Evolutionary conservation across 176 grass and related monocot species (phyloP).

Genomic region (Bromus sterilis): DNA sequence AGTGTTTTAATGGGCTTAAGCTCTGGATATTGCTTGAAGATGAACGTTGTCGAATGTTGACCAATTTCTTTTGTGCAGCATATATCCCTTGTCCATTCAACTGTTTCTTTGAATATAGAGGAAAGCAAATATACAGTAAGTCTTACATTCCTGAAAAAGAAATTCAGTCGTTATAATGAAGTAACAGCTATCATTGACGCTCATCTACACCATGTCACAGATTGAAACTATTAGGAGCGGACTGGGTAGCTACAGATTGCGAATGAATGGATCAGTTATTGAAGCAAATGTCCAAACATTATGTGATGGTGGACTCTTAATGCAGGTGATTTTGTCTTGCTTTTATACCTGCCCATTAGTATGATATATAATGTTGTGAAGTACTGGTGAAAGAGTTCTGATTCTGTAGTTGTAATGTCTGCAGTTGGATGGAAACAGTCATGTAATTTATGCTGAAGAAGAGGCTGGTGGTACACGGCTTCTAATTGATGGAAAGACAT

Average conservation of each 20-base stretch:
- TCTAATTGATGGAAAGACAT: slow-evolving; percentile 95
- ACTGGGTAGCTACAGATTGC: slow-evolving; percentile 73
- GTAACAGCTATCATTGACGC: neutral
- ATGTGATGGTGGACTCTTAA: slow-evolving; percentile 87
- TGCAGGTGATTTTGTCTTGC: slow-evolving; percentile 58
- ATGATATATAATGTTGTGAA: slow-evolving; percentile 5
- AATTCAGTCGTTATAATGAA: neutral
- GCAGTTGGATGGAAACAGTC: slow-evolving; percentile 92
- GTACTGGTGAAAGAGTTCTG: slow-evolving; percentile 1
- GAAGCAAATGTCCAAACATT: slow-evolving; percentile 85
- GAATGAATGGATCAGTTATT: slow-evolving; percentile 64
- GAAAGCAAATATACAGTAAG: slow-evolving; percentile 94
- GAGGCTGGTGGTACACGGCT: slow-evolving; percentile 89
- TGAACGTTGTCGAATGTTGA: neutral
- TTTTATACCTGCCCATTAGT: slow-evolving; percentile 7
- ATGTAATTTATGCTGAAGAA: slow-evolving; percentile 98
- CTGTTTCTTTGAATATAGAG: slow-evolving; percentile 86
- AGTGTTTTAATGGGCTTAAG: slow-evolving; percentile 25
- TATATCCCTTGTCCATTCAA: slow-evolving; percentile 93
- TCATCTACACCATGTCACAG: slow-evolving; percentile 35
- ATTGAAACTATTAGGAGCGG: slow-evolving; percentile 73
- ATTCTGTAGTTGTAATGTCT: slow-evolving; percentile 17
- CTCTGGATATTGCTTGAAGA: slow-evolving; percentile 15
- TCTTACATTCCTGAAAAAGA: slow-evolving; percentile 4
- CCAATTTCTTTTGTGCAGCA: slow-evolving; percentile 50